These are phyloP conservation scores for Juglanconis sp. DNA, from an alignment of 2,329 filamentous ascomycete species.

Conservation along the genomic window DNA sequence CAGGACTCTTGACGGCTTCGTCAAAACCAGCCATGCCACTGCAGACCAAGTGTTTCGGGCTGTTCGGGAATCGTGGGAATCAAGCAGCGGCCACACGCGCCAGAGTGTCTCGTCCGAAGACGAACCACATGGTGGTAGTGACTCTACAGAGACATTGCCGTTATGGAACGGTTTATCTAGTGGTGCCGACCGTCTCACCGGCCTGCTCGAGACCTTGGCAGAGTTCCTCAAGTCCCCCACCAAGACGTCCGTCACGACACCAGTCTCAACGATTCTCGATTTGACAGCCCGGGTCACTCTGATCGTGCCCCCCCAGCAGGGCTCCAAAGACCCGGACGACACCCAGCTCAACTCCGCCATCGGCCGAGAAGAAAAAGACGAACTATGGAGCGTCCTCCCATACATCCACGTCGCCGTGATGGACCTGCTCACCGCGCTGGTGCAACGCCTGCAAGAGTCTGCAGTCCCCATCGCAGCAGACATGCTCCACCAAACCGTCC, in stretches of 20 bases:
- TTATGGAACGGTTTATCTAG: conserved; percentile 72
- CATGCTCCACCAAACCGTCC: conserved; percentile 67
- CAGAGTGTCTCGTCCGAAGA: conserved; percentile 42
- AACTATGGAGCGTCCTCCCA: conserved; percentile 71
- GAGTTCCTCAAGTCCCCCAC: conserved; percentile 64
- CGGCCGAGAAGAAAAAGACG: conserved; percentile 76
- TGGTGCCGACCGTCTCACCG: conserved; percentile 66
- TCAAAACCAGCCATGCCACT: conserved; percentile 66
- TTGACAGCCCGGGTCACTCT: conserved; percentile 67
- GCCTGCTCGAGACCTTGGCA: conserved; percentile 63
- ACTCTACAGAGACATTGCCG: conserved; percentile 51
- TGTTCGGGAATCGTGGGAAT: conserved; percentile 78
- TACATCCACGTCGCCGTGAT: conserved; percentile 71
- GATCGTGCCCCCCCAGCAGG: conserved; percentile 50
- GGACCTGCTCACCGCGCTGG: conserved; percentile 55
- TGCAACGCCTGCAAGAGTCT: conserved; percentile 55
- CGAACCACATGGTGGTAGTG: conserved; percentile 46
- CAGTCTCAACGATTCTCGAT: conserved; percentile 66
- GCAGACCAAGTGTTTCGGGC: conserved; percentile 76
- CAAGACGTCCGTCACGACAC: conserved; percentile 61
- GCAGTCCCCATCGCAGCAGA: conserved; percentile 59
- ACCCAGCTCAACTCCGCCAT: conserved; percentile 70
- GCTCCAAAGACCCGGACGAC: conserved; percentile 44
- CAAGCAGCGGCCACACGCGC: conserved; percentile 50
- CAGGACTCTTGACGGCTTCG: conserved; percentile 57